A percentile compares a stretch with the other conserved stretches of the same genome.
These are phyloP conservation scores for Colletotrichum sansevieriae DNA, from an alignment of 2,329 filamentous ascomycete genomes.

Conservation along the genomic window DNA sequence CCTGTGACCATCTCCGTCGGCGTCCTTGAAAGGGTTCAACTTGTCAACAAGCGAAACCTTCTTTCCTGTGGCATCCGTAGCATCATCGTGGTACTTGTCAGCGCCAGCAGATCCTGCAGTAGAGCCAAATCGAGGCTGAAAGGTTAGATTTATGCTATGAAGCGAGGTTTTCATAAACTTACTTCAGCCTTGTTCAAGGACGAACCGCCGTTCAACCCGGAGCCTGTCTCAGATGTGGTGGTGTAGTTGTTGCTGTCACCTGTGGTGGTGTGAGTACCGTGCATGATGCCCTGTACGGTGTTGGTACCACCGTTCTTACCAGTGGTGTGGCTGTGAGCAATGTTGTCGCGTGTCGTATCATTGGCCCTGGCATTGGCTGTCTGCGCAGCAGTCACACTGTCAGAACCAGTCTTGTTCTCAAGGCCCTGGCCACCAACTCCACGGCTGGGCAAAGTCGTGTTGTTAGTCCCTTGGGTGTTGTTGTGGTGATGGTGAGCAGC, in stretches of 20 bases:
- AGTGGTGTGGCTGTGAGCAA: constrained; percentile 13
- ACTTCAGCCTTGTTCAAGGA: constrained; percentile 17
- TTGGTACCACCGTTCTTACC: constrained; percentile 11
- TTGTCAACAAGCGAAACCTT: constrained; percentile 44
- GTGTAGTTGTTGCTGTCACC: constrained; percentile 11
- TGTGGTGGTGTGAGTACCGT: constrained; percentile 28
- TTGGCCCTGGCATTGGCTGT: constrained; percentile 7
- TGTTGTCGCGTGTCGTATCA: not conserved
- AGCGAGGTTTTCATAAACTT: not conserved
- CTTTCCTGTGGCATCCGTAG: constrained; percentile 19
- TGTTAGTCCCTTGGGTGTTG: not conserved
- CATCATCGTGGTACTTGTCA: not conserved
- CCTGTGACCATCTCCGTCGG: constrained; percentile 45
- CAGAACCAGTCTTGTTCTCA: not conserved
- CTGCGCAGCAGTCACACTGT: constrained; percentile 12
- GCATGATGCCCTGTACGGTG: constrained; percentile 24
- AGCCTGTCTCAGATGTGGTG: not conserved
- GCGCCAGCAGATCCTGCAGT: not conserved
- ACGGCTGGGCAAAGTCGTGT: not conserved
- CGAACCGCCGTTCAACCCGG: not conserved
- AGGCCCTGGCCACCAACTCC: not conserved
- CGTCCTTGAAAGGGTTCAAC: constrained; percentile 45
- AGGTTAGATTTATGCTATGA: not conserved
- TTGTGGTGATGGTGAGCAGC: constrained; percentile 19
- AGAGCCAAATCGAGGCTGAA: constrained; percentile 6